Base-by-base conservation (phyloP, 345 rosid genomes). In the Lepidium sativum region DNA sequence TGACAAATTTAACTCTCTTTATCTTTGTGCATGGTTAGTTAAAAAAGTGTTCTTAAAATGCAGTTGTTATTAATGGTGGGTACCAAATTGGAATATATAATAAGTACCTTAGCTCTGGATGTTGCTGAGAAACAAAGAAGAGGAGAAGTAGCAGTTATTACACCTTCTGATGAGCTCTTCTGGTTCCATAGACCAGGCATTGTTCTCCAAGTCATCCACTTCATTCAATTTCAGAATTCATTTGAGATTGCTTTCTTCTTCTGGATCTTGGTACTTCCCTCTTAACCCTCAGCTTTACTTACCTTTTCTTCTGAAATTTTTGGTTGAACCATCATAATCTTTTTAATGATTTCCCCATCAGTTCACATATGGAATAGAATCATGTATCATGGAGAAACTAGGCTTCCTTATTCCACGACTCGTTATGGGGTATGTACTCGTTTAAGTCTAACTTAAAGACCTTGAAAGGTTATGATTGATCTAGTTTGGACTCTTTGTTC, bases 181-280 rank as follows among this genome's bases (percentile, higher is more conserved):
- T 91, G 98, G 98, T 86, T 91, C 63, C 29, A 34, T 21, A 34
- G 65, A 2, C 96, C 98, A 13, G 15, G 14, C 29, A 69, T 79
- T 47, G 65, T 88, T 40, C 88, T 81, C 20, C 47, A 76, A 70
- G 80, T 91, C 79, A 84, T 91, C 68, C 92, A 91, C 71, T 88
- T 91, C 67, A 81, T 88, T 68, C 79, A 86, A 39, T 91, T 91
- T 64, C 98, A 91, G 37, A 91, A 88, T 55, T 72, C 96, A 10
- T 91, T 91, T 56, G 97, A 88, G 77, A 77, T 86, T 21, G 96
- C 91, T 21, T 91, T 91, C 80, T 88, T 87, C 84, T 83, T 88
- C 73, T 91, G 96, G 96, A 83, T 91, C 16, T 76, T 60, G 97
- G 96, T 88, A 76, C 71, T 73, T 41, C 9, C 10, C 57, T 51